Conservation (phyloP, 1,139 yeast species). For the Scheffersomyces cryptocercus region DNA sequence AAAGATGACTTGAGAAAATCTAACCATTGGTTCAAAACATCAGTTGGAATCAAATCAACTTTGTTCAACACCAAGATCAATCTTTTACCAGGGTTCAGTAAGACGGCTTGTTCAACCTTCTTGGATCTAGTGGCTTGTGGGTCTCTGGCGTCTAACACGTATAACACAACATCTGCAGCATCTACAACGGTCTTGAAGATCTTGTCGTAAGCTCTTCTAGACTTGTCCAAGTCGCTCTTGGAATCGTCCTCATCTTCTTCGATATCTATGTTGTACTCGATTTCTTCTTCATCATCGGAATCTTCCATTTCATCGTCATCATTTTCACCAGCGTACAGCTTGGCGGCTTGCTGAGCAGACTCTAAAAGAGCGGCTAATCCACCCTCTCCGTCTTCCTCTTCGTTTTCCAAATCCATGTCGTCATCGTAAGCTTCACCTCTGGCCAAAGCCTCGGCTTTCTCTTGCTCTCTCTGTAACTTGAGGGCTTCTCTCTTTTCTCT, state of each 20-base stretch:
- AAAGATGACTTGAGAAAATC: constrained; percentile 75
- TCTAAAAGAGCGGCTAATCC: constrained; percentile 86
- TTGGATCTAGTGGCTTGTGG: constrained; percentile 94
- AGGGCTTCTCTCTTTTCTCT: constrained; percentile 59
- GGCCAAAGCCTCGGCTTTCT: constrained; percentile 47
- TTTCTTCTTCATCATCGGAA: constrained; percentile 43
- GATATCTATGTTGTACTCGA: constrained; percentile 43
- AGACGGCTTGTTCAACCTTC: constrained; percentile 86
- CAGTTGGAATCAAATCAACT: constrained; percentile 87
- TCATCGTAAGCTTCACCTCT: constrained; percentile 43
- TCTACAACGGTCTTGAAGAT: constrained; percentile 82
- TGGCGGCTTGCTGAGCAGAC: constrained; percentile 86
- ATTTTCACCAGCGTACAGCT: constrained; percentile 60
- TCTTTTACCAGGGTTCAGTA: constrained; percentile 77
- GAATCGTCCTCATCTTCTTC: constrained; percentile 42
- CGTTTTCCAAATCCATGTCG: constrained; percentile 44
- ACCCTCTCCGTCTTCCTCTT: constrained; percentile 47
- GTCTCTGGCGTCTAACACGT: constrained; percentile 95
- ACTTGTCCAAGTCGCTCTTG: constrained; percentile 56
- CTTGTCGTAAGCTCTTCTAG: constrained; percentile 91
- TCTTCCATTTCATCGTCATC: constrained; percentile 45
- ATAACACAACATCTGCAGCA: constrained; percentile 84
- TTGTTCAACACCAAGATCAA: constrained; percentile 84
- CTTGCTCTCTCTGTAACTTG: constrained; percentile 47
- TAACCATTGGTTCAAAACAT: constrained; percentile 83